Percentiles rank a stretch among this genome's conserved stretches.
Evolutionary conservation across 306 rosid species (phyloP).

Genomic region (Castanea mollissima): DNA sequence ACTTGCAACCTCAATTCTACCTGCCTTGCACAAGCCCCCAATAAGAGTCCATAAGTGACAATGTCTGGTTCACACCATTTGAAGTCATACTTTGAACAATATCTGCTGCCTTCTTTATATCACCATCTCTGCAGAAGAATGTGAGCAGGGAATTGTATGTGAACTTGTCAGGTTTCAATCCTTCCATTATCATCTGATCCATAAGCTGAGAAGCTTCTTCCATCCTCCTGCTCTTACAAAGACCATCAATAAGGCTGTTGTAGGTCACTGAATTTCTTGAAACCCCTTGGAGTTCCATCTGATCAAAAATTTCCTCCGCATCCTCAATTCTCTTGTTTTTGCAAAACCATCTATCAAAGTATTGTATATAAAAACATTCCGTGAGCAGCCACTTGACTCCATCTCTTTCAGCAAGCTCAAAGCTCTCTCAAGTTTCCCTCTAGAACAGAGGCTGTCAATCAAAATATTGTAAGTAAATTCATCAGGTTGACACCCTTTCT

Average conservation of each 20-base stretch:
- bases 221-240: constrained; percentile 66
- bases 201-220: constrained; percentile 88
- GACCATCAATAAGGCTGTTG: constrained; percentile 83
- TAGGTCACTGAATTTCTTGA: constrained; percentile 80
- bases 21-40: constrained; percentile 82
- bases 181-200: constrained; percentile 99
- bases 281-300: constrained; percentile 89
- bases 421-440: constrained; percentile 60
- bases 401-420: constrained; percentile 66
- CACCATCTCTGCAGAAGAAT: constrained; percentile 66
- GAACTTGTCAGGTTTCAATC: constrained; percentile 79
- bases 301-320: constrained; percentile 90
- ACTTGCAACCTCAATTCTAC: constrained; percentile 74
- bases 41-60: constrained; percentile 76
- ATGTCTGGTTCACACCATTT: constrained; percentile 82
- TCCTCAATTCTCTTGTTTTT: constrained; percentile 69
- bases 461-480: constrained; percentile 81
- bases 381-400: constrained; percentile 75
- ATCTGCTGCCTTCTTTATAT: constrained; percentile 81
- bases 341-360: constrained; percentile 79
- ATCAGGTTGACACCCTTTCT: constrained; percentile 67
- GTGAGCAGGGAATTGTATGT: constrained; percentile 85
- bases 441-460: constrained; percentile 66
- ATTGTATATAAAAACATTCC: constrained; percentile 73
- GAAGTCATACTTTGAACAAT: constrained; percentile 80